phyloP scores from a whole-genome alignment of 2,329 filamentous ascomycete genomes.

The Cytospora schulzeri region DNA sequence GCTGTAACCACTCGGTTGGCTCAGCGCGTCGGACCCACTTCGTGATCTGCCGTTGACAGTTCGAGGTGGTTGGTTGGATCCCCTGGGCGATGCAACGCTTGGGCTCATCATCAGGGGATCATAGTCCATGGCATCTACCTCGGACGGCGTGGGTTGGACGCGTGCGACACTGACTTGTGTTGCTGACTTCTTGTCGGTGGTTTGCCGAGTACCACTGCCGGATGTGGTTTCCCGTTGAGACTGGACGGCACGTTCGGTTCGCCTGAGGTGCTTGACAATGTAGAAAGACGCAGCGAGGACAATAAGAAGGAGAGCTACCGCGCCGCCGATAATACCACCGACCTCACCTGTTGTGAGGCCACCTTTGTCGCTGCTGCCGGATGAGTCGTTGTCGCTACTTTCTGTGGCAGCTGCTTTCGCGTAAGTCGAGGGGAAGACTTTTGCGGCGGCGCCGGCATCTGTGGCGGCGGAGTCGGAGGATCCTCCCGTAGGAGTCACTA shows the following conservation, averaged over 20 bases:
- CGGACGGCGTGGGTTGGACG: slow-evolving; percentile 44
- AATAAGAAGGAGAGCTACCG: slow-evolving; percentile 49
- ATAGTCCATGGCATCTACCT: slow-evolving; percentile 46
- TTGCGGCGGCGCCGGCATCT: slow-evolving; percentile 38
- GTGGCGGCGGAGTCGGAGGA: slow-evolving; percentile 33
- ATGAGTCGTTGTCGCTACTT: slow-evolving; percentile 28
- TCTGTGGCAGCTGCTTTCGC: slow-evolving; percentile 43
- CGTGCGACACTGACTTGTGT: slow-evolving; percentile 34
- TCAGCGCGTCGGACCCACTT: slow-evolving; percentile 29
- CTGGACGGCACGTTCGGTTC: slow-evolving; percentile 45
- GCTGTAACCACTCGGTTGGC: slow-evolving; percentile 28
- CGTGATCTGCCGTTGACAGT: slow-evolving; percentile 28
- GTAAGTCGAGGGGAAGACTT: slow-evolving; percentile 48
- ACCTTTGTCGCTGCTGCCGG: slow-evolving; percentile 33
- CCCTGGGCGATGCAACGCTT: slow-evolving; percentile 32
- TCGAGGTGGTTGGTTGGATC: slow-evolving; percentile 25
- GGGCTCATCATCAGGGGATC: slow-evolving; percentile 42
- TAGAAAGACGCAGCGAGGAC: slow-evolving; percentile 50
- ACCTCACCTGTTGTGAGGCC: slow-evolving; percentile 46
- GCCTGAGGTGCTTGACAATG: slow-evolving; percentile 53
- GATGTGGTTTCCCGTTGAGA: slow-evolving; percentile 39
- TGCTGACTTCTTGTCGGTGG: slow-evolving; percentile 35
- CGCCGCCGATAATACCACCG: slow-evolving; percentile 57
- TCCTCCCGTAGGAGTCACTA: slow-evolving; percentile 43
- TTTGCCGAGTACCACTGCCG: slow-evolving; percentile 35